phyloP scores from a whole-genome alignment of 176 grass and related monocot species.

The Avena sativa region DNA sequence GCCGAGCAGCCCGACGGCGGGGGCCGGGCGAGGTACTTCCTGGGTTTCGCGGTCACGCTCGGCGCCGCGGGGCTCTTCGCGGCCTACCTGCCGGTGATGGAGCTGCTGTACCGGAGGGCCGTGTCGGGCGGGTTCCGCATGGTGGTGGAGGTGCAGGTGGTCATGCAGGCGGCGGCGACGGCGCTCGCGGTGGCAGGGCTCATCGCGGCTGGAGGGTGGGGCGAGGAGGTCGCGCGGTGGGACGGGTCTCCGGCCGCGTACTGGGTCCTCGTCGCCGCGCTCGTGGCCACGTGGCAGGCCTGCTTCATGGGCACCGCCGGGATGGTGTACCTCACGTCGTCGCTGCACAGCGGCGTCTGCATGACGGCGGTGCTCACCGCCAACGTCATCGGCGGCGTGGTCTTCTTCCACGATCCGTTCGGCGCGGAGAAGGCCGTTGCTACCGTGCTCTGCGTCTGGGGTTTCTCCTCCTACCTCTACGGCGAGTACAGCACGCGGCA shows the following conservation, averaged over 20 bases:
- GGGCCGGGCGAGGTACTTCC: constrained; percentile 52
- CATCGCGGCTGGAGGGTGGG: constrained; percentile 42
- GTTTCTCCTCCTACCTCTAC: constrained; percentile 87
- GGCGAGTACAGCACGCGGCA: constrained; percentile 68
- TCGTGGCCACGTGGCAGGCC: constrained; percentile 81
- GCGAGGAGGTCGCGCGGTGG: constrained; percentile 55
- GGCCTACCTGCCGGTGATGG: constrained; percentile 83
- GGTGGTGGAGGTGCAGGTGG: constrained; percentile 88
- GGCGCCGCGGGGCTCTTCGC: constrained; percentile 88
- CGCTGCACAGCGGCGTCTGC: constrained; percentile 93
- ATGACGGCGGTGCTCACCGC: constrained; percentile 82
- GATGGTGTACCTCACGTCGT: constrained; percentile 88
- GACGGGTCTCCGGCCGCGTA: constrained; percentile 60
- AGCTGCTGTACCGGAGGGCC: constrained; percentile 72
- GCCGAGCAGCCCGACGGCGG: constrained; percentile 58
- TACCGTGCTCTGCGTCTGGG: constrained; percentile 83
- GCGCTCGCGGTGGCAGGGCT: constrained; percentile 69
- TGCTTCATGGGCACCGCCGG: constrained; percentile 94
- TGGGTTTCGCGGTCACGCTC: constrained; percentile 73
- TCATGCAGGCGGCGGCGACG: constrained; percentile 87
- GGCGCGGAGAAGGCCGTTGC: constrained; percentile 76
- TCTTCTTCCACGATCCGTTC: constrained; percentile 67
- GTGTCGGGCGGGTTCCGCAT: constrained; percentile 62
- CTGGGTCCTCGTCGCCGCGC: constrained; percentile 61
- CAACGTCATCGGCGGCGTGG: constrained; percentile 88